Conservation (phyloP, 345 rosid genomes). For the Sonneratia caseolaris region DNA sequence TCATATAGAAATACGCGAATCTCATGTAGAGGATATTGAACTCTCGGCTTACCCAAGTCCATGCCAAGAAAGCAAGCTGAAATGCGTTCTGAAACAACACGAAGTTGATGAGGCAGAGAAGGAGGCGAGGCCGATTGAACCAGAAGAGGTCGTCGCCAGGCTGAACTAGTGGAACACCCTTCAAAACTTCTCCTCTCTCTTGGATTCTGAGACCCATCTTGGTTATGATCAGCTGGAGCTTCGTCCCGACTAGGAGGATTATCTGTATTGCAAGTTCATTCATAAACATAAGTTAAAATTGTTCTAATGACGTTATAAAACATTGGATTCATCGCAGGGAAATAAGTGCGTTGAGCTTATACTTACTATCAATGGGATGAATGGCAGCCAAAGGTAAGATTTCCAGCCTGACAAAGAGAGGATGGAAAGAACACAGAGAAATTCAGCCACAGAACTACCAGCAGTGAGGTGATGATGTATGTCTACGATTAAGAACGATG, state of each 20-base stretch:
- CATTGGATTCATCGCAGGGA: background rate
- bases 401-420: conserved; percentile 49
- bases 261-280: conserved; percentile 32
- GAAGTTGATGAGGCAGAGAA: conserved; percentile 76
- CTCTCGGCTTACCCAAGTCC: conserved; percentile 59
- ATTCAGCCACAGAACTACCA: background rate
- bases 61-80: conserved; percentile 72
- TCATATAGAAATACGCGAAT: background rate
- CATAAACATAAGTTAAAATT: background rate
- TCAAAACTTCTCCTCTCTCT: conserved; percentile 64
- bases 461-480: background rate
- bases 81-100: conserved; percentile 96
- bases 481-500: background rate
- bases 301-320: background rate
- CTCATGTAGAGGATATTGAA: background rate
- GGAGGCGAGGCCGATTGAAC: conserved; percentile 70
- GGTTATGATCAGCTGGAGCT: conserved; percentile 88
- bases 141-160: conserved; percentile 86
- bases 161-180: conserved; percentile 74
- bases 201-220: conserved; percentile 66
- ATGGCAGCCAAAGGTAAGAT: conserved; percentile 75
- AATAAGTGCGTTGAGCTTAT: background rate
- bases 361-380: conserved; percentile 77
- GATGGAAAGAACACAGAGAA: background rate
- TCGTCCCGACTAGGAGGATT: conserved; percentile 64